Conservation (phyloP, 768 basidiomycete species). For the Rhodosporidiobolus odoratus region DNA sequence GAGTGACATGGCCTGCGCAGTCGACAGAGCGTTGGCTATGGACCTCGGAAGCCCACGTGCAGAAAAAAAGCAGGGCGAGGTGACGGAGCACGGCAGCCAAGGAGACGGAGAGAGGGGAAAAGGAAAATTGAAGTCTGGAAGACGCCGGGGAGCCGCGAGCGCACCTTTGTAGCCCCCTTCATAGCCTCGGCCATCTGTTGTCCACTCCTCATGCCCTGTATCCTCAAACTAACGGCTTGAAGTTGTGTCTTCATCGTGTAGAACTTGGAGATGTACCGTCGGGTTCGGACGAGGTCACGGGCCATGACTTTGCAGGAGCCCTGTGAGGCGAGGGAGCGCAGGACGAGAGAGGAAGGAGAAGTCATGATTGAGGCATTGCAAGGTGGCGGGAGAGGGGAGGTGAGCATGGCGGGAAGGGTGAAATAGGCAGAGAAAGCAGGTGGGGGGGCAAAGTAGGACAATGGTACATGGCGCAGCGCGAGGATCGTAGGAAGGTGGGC, state of each 20-base stretch:
- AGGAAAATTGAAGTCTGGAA: too few species aligned
- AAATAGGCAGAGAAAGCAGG: too few species aligned
- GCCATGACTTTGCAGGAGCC: constrained; percentile 99
- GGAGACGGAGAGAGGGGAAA: neutral
- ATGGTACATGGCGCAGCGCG: too few species aligned
- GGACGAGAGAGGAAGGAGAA: neutral
- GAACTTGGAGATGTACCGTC: constrained; percentile 94
- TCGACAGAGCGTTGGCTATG: too few species aligned
- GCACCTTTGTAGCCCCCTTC: constrained; percentile 90
- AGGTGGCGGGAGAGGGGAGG: neutral
- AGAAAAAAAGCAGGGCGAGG: too few species aligned
- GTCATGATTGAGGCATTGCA: neutral
- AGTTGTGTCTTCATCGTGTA: constrained; percentile 98
- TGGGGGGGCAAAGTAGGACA: too few species aligned
- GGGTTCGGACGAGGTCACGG: constrained; percentile 92
- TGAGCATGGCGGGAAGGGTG: neutral
- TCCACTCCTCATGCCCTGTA: constrained; percentile 93
- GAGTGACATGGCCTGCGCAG: constrained; percentile 80
- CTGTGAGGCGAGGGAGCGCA: constrained; percentile 49
- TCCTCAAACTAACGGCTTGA: constrained; percentile 87
- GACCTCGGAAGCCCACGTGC: too few species aligned
- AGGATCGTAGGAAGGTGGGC: too few species aligned
- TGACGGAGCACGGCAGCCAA: too few species aligned
- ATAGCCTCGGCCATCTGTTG: constrained; percentile 99
- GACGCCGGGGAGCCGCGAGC: constrained; percentile 44